Base-by-base conservation (phyloP, 2,329 filamentous ascomycete species). In the Leptographium wingfieldii region DNA sequence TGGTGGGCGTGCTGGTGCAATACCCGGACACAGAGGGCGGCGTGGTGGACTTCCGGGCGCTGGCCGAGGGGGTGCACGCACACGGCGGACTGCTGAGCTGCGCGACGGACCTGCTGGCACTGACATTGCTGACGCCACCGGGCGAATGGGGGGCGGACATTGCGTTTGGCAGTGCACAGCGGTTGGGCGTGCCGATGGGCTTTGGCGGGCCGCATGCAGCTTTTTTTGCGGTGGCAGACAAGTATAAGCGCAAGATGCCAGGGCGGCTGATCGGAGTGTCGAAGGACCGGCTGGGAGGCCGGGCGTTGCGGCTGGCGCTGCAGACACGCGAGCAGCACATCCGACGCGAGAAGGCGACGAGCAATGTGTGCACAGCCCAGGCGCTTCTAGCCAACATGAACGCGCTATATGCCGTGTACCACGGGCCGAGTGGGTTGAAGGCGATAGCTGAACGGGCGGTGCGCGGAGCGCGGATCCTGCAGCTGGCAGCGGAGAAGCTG, bases 241-340 rank as follows among this genome's bases (percentile, higher is more conserved):
- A 92, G 73, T 85, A 92, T 76, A 96, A 96, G 82, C 83, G 92
- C 62, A 95, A 95, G 76, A 92, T 96, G 64, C 92, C 92, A 5
- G 92, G 92, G 52, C 87, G 92, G 66, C 76, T 96, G 35, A 87
- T 97, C 63, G 92, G 92, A 66, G 80, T 96, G 3, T 96, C 92
- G 57, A 95, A 95, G 73, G 92, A 97, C 70, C 82, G 92, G 59
- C 78, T 91, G 5, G 92, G 92, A 9, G 83, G 88, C 64, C 85
- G 81, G 14, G 92, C 92, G 5, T 85, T 95, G 65, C 82, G 92
- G 67, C 75, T 96, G 69, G 88, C 92, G 22, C 76, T 96, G 58
- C 92, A 97, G 74, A 96, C 92, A 11, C 81, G 92, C 67, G 92
- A 97, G 75, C 92, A 97, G 76, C 92, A 97, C 72, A 96, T 97